Base-by-base conservation (phyloP, 1,139 yeast species). In the Debaryomycetaceae sp. region DNA sequence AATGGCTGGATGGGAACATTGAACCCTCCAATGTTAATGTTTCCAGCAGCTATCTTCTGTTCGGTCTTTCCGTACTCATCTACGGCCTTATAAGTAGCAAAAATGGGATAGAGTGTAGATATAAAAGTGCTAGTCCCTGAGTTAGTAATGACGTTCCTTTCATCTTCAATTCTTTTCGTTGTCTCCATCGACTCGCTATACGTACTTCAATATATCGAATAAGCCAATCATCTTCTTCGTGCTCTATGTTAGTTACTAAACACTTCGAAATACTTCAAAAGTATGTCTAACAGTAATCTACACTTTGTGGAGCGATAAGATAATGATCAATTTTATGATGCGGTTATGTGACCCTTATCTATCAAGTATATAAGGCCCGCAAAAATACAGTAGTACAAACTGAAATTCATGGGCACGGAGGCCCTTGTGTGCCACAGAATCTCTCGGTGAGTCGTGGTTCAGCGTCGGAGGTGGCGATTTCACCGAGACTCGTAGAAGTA, bases 21-120 rank as follows among this genome's bases (percentile, higher is more conserved):
- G 44, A 70, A 59, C 11, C 73, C 72, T 4, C 61, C 73, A 39
- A 70, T 60, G 46, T 59, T 66, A 36, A 68, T 52, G 42, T 61
- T 64, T 37, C 57, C 58, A n/a, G 62, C 49, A 27, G 63, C 64
- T 23, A 61, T 50, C 13, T 51, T 50, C 37, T 56, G 59, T 22
- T 59, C 58, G 22, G 59, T 59, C 22, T 50, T 47, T 8, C 54
- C 73, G 53, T 75, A 72, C 42, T 68, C 66, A 49, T 75, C 71
- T 49, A 79, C 70, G 4, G 85, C 80, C 49, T 68, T 72, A 56
- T 66, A 78, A 0, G 85, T 75, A 41, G 80, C 78, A 49, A 76
- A 59, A 7, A 77, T 62, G 4, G 87, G 87, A 57, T 76, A 77
- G 13, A 75, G 65, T 24, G 74, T 65, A 0, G 82, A 67, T 40